Percentiles rank a stretch among this genome's conserved stretches.
These are phyloP conservation scores for Trichosporon asahii DNA, from an alignment of 1,284 basidiomycete genomes.

Conservation along the genomic window DNA sequence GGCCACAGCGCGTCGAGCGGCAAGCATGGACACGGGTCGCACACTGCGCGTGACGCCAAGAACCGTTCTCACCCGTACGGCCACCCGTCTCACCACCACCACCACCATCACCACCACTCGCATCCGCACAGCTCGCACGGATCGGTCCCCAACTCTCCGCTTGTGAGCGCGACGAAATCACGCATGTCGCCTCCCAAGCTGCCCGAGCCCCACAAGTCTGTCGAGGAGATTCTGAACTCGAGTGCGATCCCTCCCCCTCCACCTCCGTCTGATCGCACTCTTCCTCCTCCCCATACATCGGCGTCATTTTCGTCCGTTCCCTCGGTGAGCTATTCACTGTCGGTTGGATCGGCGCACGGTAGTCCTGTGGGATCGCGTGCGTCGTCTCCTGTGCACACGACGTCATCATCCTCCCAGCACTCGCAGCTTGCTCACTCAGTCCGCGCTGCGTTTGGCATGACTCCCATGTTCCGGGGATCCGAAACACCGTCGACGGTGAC, in stretches of 20 bases:
- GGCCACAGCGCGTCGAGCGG: constrained; percentile 50
- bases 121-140: constrained; percentile 21
- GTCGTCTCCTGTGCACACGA: constrained; percentile 39
- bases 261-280: constrained; percentile 37
- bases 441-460: constrained; percentile 81
- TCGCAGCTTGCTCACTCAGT: constrained; percentile 58
- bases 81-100: constrained; percentile 19
- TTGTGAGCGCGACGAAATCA: constrained; percentile 31
- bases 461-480: constrained; percentile 63
- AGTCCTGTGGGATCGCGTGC: constrained; percentile 46
- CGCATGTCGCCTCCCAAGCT: constrained; percentile 46
- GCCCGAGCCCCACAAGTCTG: constrained; percentile 32
- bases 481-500: constrained; percentile 21
- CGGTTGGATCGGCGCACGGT: constrained; percentile 45
- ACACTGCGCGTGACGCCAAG: constrained; percentile 48
- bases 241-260: constrained; percentile 46
- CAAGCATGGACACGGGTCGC: constrained; percentile 48
- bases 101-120: constrained; percentile 25
- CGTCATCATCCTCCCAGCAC: constrained; percentile 24
- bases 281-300: constrained; percentile 42
- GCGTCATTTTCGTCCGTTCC: constrained; percentile 38
- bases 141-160: constrained; percentile 45
- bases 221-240: constrained; percentile 53
- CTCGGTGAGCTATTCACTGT: constrained; percentile 37
- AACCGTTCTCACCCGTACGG: constrained; percentile 49